These are phyloP conservation scores for Monilinia aucupariae DNA, from an alignment of 2,329 filamentous ascomycete genomes.

Conservation along the genomic window DNA sequence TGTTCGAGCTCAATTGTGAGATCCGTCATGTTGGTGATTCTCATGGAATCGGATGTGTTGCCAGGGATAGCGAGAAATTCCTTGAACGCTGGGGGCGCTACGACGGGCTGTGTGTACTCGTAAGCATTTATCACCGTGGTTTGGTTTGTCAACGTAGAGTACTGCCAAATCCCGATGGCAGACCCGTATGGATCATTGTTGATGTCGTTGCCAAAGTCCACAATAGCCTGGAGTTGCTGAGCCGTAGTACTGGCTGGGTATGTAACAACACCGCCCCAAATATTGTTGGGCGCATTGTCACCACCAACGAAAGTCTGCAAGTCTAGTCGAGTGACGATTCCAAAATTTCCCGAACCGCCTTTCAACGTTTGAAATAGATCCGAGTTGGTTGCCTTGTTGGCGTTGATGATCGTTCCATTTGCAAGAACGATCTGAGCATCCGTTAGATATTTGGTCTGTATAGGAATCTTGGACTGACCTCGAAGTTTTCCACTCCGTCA, in stretches of 20 bases:
- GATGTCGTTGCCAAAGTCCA: constrained; percentile 2
- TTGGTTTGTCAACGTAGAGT: not conserved
- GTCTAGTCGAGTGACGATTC: constrained; percentile 45
- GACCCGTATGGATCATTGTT: constrained; percentile 1
- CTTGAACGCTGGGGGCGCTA: not conserved
- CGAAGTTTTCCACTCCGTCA: constrained; percentile 22
- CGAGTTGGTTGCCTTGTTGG: constrained; percentile 39
- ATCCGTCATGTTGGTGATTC: constrained; percentile 2
- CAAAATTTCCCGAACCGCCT: constrained; percentile 42
- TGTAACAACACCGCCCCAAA: constrained; percentile 20
- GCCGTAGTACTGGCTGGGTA: constrained; percentile 1
- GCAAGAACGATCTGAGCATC: constrained; percentile 35
- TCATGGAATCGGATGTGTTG: constrained; percentile 9
- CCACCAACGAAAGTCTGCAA: constrained; percentile 36
- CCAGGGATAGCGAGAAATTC: not conserved
- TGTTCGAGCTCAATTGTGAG: not conserved
- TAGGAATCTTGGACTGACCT: not conserved
- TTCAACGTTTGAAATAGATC: constrained; percentile 51
- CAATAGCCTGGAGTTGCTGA: not conserved
- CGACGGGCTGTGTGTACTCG: not conserved
- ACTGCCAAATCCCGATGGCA: constrained; percentile 1
- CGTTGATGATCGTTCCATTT: constrained; percentile 44
- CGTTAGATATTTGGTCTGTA: not conserved
- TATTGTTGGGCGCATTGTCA: not conserved
- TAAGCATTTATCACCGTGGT: not conserved